Percentiles rank a stretch among this genome's conserved stretches.
These are phyloP conservation scores for Dichotomocladium elegans DNA, from an alignment of 371 early-diverging fungal genomes.

Conservation along the genomic window DNA sequence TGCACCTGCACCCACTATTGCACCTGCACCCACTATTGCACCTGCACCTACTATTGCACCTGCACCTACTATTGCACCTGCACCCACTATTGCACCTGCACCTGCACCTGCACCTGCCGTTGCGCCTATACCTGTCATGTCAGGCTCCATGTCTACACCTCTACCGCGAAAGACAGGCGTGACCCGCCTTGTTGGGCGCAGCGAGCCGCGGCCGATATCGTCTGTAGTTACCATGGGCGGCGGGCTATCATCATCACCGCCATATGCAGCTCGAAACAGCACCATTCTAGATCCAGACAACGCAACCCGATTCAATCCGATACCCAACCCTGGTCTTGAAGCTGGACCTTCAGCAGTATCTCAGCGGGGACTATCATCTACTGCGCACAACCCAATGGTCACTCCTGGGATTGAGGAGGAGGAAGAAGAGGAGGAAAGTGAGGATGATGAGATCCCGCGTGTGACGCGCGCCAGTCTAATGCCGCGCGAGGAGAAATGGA, in stretches of 20 bases:
- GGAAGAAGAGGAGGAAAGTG: constrained; percentile 7
- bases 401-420: no score
- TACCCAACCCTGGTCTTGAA: constrained; percentile 12
- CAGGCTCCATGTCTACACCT: background rate
- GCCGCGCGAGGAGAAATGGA: constrained; percentile 20
- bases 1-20: no score
- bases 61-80: no score
- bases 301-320: constrained; percentile 17
- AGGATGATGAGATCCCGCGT: constrained; percentile 8
- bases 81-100: background rate
- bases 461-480: background rate
- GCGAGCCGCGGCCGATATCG: background rate
- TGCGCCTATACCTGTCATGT: background rate
- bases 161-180: background rate
- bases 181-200: background rate
- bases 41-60: no score
- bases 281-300: no score
- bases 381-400: no score
- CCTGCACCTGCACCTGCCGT: no score
- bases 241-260: background rate
- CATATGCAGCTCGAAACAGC: background rate
- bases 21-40: no score
- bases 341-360: background rate
- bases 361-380: no score
- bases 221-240: no score